These are phyloP conservation scores for Pseudonectria foliicola DNA, from an alignment of 2,329 filamentous ascomycete species.

Conservation along the genomic window DNA sequence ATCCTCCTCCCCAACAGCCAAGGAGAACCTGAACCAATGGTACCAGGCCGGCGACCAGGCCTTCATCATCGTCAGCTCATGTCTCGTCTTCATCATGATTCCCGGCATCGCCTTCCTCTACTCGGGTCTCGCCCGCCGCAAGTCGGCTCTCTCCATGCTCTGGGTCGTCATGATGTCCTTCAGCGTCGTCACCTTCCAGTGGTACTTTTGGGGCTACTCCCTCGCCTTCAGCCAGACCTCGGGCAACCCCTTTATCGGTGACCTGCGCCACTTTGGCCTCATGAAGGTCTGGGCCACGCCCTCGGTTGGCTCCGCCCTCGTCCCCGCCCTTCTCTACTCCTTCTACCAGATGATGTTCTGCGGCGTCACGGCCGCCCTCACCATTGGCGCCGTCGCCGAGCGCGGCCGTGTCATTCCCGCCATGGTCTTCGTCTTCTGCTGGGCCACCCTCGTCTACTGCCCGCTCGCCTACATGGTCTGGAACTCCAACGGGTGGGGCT, in stretches of 20 bases:
- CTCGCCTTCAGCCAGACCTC: slow-evolving; percentile 79
- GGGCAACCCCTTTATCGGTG: slow-evolving; percentile 85
- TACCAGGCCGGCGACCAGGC: slow-evolving; percentile 86
- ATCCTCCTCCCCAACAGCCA: slow-evolving; percentile 42
- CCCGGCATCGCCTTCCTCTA: slow-evolving; percentile 97
- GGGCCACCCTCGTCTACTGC: slow-evolving; percentile 97
- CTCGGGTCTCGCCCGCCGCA: slow-evolving; percentile 92
- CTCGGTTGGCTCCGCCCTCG: slow-evolving; percentile 80
- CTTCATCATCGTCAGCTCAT: slow-evolving; percentile 82
- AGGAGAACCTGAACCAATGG: slow-evolving; percentile 92
- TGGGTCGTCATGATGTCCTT: slow-evolving; percentile 95
- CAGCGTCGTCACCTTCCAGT: slow-evolving; percentile 90
- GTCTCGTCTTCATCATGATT: slow-evolving; percentile 95
- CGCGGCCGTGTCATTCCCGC: slow-evolving; percentile 86
- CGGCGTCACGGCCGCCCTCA: slow-evolving; percentile 82
- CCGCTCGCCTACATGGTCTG: slow-evolving; percentile 94
- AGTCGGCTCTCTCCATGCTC: slow-evolving; percentile 93
- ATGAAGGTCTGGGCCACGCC: slow-evolving; percentile 75
- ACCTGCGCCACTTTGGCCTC: slow-evolving; percentile 83
- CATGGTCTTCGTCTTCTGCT: slow-evolving; percentile 94
- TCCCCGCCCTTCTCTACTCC: slow-evolving; percentile 84
- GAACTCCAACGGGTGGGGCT: slow-evolving; percentile 92
- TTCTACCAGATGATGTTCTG: slow-evolving; percentile 99
- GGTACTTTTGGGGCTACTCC: slow-evolving; percentile 99
- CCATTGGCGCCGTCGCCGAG: slow-evolving; percentile 88